Conservation (phyloP, 2,329 filamentous ascomycete species). For the Metarhizium humberi region DNA sequence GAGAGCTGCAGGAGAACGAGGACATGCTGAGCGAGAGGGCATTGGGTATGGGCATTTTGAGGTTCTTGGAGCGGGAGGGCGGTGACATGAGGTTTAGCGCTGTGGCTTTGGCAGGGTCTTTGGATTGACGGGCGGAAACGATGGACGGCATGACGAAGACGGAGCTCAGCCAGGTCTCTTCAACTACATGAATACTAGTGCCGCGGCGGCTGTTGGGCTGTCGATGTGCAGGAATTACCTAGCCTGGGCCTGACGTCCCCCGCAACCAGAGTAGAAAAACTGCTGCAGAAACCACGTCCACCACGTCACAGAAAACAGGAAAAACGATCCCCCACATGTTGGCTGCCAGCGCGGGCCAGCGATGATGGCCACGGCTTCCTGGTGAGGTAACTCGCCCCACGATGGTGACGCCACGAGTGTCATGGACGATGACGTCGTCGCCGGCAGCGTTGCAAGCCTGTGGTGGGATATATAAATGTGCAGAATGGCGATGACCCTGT, state of each 20-base stretch:
- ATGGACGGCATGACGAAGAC: background rate
- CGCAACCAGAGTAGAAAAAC: no score
- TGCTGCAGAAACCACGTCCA: background rate
- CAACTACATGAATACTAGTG: no score
- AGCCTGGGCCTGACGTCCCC: no score
- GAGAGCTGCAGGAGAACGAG: conserved; percentile 47
- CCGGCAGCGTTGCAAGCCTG: background rate
- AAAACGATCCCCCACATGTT: no score
- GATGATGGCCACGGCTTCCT: background rate
- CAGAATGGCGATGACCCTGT: background rate
- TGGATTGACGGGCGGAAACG: conserved; percentile 28
- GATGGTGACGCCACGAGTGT: background rate
- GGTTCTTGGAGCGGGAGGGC: conserved; percentile 46
- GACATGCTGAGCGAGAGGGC: conserved; percentile 70
- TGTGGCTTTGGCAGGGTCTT: conserved; percentile 42
- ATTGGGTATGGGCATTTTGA: conserved; percentile 55
- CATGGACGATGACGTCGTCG: conserved; percentile 4
- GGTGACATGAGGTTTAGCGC: conserved; percentile 50
- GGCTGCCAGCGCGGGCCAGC: background rate
- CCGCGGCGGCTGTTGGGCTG: no score
- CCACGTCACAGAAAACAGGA: no score
- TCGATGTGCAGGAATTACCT: no score
- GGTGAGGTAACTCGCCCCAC: background rate
- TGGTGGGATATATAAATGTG: background rate
- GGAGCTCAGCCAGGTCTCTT: no score